phyloP scores from a whole-genome alignment of 108 stramenopile species.

The Pseudonitzschia pungens region DNA sequence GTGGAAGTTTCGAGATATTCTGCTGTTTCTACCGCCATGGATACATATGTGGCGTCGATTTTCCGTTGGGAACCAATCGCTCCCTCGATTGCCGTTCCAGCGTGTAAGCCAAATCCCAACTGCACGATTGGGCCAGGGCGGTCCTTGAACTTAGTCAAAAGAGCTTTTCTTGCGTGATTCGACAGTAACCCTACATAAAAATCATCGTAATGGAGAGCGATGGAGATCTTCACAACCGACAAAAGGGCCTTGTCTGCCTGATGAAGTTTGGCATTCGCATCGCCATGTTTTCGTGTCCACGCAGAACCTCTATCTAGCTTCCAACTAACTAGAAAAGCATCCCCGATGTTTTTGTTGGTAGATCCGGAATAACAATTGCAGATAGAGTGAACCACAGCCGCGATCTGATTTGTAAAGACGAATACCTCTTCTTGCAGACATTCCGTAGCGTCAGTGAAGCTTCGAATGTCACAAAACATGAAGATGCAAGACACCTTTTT shows the following conservation, averaged over 20 bases:
- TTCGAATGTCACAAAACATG: constrained; percentile 93
- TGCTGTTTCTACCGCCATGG: constrained; percentile 84
- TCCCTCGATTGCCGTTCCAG: constrained; percentile 96
- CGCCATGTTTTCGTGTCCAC: not conserved
- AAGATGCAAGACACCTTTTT: constrained; percentile 86
- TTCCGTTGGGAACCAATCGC: constrained; percentile 93
- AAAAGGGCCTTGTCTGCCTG: constrained; percentile 84
- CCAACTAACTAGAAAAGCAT: constrained; percentile 93
- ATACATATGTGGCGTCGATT: constrained; percentile 94
- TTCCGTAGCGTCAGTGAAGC: constrained; percentile 94
- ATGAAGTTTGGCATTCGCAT: constrained; percentile 50
- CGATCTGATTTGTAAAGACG: constrained; percentile 93
- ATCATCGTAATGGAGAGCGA: constrained; percentile 69
- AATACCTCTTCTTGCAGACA: constrained; percentile 94
- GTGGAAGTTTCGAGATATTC: constrained; percentile 90
- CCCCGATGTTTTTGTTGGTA: constrained; percentile 95
- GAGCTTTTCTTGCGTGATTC: constrained; percentile 45
- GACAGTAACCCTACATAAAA: constrained; percentile 73
- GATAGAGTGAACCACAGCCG: constrained; percentile 87
- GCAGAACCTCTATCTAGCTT: constrained; percentile 47
- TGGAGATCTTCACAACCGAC: constrained; percentile 83
- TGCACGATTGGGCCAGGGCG: constrained; percentile 83
- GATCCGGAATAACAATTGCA: constrained; percentile 76
- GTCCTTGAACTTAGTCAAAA: constrained; percentile 64
- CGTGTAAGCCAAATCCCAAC: constrained; percentile 93